Evolutionary conservation across 2,329 filamentous ascomycete species (phyloP).

Genomic region (Ceratocystis harringtonii): DNA sequence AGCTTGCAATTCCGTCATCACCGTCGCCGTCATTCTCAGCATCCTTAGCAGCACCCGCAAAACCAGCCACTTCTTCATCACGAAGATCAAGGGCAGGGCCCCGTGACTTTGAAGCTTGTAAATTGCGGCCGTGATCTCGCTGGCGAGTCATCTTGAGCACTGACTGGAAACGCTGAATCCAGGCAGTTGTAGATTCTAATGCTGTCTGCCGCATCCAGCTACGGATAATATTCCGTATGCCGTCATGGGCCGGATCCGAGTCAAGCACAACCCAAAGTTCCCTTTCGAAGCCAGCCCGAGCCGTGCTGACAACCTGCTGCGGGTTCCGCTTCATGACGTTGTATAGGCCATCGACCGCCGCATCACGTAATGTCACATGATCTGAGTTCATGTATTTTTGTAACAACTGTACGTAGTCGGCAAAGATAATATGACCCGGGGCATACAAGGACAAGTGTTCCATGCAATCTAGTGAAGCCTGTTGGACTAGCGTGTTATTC

Average conservation of each 20-base stretch:
- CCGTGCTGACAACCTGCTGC: constrained; percentile 62
- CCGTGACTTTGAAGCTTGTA: constrained; percentile 21
- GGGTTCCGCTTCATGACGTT: constrained; percentile 92
- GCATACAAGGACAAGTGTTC: constrained; percentile 90
- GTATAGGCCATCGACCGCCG: constrained; percentile 75
- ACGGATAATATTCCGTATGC: constrained; percentile 71
- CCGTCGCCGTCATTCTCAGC: constrained; percentile 22
- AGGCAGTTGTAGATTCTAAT: constrained; percentile 61
- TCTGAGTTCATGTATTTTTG: constrained; percentile 63
- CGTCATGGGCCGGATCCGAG: constrained; percentile 55
- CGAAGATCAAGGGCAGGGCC: constrained; percentile 55
- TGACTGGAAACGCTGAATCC: constrained; percentile 77
- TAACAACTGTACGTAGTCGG: constrained; percentile 65
- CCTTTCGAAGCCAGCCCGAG: constrained; percentile 68
- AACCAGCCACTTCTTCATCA: constrained; percentile 93
- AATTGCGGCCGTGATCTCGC: constrained; percentile 11
- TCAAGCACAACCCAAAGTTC: constrained; percentile 86
- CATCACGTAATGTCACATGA: constrained; percentile 55
- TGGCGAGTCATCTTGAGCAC: constrained; percentile 68
- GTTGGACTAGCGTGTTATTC: constrained; percentile 52
- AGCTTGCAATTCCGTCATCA: constrained; percentile 35
- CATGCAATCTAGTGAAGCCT: constrained; percentile 65
- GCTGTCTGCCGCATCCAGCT: constrained; percentile 93
- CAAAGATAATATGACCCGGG: constrained; percentile 70
- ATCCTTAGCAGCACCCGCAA: constrained; percentile 47